Base-by-base conservation (phyloP, 164 flowering plant genomes). In the grape (Vitis vinifera) region DNA sequence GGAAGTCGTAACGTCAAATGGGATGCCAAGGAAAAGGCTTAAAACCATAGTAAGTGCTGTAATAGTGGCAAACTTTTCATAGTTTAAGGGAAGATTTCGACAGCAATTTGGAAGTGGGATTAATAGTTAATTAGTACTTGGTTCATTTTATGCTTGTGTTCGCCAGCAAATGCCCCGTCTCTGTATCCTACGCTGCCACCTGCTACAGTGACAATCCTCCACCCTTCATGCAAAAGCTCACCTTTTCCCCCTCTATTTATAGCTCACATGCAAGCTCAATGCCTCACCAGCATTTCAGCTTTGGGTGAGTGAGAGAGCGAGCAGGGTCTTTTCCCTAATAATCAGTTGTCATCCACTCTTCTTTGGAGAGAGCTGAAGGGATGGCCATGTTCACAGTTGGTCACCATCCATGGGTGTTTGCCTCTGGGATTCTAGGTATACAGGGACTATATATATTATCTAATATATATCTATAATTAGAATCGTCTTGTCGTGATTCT, bases 341-440 rank as follows among this genome's bases (percentile, higher is more conserved):
- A 11, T 5, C n/a, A 12, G 8, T n/a, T 13, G 14, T 14, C 56
- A 13, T 53, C 56, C 59, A 13, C 11, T 14, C 7, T 37, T 37
- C 44, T 37, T 37, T 37, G 44, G 61, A 62, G 58, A 61, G 61
- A 55, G 29, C 37, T 13, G 5, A 3, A 59, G 64, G 66, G 64
- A 82, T 82, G 83, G 81, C 76, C 10, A 1, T 73, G 55, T 71
- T 79, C 62, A 10, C 69, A 13, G 48, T 37, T 37, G 44, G 76
- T 70, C 70, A 79, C 1, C 69, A 70, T 31, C 75, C 84, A 47
- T 75, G 63, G 79, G 71, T 74, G 50, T 73, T 83, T 44, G 44
- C 37, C 52, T 81, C 81, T 76, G 88, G 88, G 6, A 67, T 85
- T 73, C 55, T 85, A 76, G 88, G 88, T 85, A 82, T 7, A 67